Evolutionary conservation across 2,329 filamentous ascomycete species (phyloP).

Genomic region (Penicillium hordei): DNA sequence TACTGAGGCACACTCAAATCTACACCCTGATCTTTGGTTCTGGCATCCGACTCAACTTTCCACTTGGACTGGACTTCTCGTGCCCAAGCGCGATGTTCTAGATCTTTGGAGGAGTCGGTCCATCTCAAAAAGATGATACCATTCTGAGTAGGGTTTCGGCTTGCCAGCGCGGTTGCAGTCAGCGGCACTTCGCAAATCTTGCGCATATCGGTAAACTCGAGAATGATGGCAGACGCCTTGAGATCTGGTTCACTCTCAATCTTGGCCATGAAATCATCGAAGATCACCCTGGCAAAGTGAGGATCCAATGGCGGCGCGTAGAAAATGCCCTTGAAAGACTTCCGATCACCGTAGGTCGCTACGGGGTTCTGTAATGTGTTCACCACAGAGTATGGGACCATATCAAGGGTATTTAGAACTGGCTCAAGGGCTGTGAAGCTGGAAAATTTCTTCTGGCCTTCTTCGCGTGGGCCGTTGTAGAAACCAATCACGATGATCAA

Average conservation of each 20-base stretch:
- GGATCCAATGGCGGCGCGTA: conserved; percentile 45
- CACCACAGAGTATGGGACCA: conserved; percentile 45
- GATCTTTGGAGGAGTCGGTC: conserved; percentile 42
- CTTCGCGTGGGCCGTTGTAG: conserved; percentile 40
- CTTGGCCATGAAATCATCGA: conserved; percentile 33
- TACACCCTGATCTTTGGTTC: neutral
- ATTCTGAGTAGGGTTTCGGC: conserved; percentile 48
- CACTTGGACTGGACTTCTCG: conserved; percentile 32
- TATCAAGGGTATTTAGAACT: conserved; percentile 37
- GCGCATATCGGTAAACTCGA: conserved; percentile 47
- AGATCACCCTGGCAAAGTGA: conserved; percentile 33
- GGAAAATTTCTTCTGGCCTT: conserved; percentile 40
- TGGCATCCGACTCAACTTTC: conserved; percentile 25
- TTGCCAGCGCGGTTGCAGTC: conserved; percentile 47
- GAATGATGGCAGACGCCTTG: conserved; percentile 34
- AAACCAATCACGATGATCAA: conserved; percentile 35
- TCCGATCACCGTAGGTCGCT: conserved; percentile 42
- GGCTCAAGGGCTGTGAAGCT: conserved; percentile 41
- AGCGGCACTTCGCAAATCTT: conserved; percentile 41
- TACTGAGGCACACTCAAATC: conserved; percentile 33
- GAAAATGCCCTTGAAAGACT: conserved; percentile 48
- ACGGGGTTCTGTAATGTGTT: conserved; percentile 44
- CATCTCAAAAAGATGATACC: conserved; percentile 45
- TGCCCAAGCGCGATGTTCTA: conserved; percentile 41
- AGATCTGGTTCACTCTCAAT: conserved; percentile 31